These are phyloP conservation scores for Globisporangium apiculatum DNA, from an alignment of 352 stramenopile species.

Conservation along the genomic window DNA sequence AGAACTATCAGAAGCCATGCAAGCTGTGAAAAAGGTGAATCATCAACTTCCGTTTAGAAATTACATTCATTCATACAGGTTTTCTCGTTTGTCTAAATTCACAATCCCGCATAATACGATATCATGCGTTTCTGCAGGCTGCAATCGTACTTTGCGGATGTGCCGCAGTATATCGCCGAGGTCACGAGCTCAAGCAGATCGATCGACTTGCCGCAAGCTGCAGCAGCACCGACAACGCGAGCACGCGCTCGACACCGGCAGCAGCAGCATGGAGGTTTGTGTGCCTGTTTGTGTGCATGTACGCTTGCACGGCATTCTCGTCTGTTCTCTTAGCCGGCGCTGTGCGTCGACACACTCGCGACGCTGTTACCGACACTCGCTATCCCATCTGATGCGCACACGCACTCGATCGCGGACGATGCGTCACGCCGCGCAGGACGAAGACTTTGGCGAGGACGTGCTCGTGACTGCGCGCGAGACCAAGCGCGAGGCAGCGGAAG, in stretches of 20 bases:
- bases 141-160: too few relatives aligned
- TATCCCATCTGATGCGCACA: background rate
- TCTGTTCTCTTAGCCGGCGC: too few relatives aligned
- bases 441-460: slow-evolving; percentile 78
- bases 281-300: background rate
- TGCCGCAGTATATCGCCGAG: background rate
- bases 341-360: too few relatives aligned
- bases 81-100: background rate
- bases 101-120: background rate
- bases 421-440: slow-evolving; percentile 28
- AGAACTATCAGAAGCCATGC: too few relatives aligned
- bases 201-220: too few relatives aligned
- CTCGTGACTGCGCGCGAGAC: slow-evolving; percentile 24
- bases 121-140: background rate
- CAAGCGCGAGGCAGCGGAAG: slow-evolving; percentile 11
- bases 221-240: too few relatives aligned
- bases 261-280: slow-evolving; percentile 16
- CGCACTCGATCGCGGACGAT: slow-evolving; percentile 2
- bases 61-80: background rate
- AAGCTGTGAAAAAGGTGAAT: too few relatives aligned
- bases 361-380: too few relatives aligned
- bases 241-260: too few relatives aligned
- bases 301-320: too few relatives aligned
- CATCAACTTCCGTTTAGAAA: too few relatives aligned
- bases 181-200: too few relatives aligned